Percentiles rank a stretch among this genome's conserved stretches.
These are phyloP conservation scores for Fusarium sp. DNA, from an alignment of 2,329 filamentous ascomycete genomes.

Conservation along the genomic window DNA sequence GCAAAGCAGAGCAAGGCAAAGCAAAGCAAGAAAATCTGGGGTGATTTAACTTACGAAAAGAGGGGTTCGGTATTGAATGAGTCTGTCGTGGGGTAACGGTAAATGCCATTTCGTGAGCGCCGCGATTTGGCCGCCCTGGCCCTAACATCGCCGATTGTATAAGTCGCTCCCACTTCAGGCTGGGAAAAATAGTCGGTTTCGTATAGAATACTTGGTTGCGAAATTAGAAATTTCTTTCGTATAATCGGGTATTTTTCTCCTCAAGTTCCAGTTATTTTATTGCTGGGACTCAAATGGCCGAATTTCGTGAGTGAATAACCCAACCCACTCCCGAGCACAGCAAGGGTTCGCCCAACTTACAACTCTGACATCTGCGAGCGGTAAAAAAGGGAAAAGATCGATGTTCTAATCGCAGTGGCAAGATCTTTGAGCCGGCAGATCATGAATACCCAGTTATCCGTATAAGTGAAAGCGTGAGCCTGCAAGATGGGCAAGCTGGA, in stretches of 20 bases:
- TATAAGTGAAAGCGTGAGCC: constrained; percentile 39
- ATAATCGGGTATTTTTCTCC: background rate
- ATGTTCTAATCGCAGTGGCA: background rate
- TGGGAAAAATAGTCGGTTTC: background rate
- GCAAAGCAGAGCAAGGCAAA: constrained; percentile 8
- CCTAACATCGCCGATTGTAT: constrained; percentile 33
- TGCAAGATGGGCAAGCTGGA: constrained; percentile 20
- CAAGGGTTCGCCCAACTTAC: constrained; percentile 1
- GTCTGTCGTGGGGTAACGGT: constrained; percentile 34
- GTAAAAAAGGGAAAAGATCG: background rate
- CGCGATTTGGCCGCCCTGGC: constrained; percentile 40
- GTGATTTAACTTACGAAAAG: constrained; percentile 65
- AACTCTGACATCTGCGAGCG: background rate
- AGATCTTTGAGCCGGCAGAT: constrained; percentile 6
- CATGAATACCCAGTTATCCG: constrained; percentile 4
- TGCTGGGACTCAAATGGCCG: background rate
- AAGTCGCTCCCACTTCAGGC: constrained; percentile 13
- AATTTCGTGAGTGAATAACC: background rate
- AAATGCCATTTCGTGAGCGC: constrained; percentile 38
- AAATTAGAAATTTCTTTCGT: background rate
- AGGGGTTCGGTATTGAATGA: constrained; percentile 62
- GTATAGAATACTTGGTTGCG: background rate
- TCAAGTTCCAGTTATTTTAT: background rate
- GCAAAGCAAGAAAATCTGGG: constrained; percentile 22
- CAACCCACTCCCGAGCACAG: constrained; percentile 2